Percentiles rank a stretch among this genome's conserved stretches.
Conservation (phyloP, 2,329 filamentous ascomycete species). For the Xylariomycetidae sp. region DNA sequence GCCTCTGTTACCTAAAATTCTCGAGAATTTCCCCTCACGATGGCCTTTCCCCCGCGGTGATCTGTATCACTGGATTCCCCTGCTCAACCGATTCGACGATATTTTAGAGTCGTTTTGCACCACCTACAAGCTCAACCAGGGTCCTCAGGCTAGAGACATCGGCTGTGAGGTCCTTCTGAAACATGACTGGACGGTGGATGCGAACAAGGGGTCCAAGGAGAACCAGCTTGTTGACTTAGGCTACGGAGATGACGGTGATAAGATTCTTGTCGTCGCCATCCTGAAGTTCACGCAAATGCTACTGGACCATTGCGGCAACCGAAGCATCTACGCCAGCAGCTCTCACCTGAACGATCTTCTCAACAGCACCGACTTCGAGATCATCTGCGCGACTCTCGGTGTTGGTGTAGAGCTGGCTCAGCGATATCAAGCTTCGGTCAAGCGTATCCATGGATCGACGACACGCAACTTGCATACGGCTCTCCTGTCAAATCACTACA, state of each 20-base stretch:
- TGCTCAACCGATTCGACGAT: constrained; percentile 88
- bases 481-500: constrained; percentile 80
- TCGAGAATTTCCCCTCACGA: constrained; percentile 75
- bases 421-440: constrained; percentile 85
- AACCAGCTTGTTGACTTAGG: constrained; percentile 53
- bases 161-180: constrained; percentile 59
- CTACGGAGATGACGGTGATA: constrained; percentile 72
- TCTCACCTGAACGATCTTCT: constrained; percentile 82
- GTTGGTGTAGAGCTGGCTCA: constrained; percentile 84
- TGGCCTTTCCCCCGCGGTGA: constrained; percentile 97
- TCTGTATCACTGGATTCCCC: constrained; percentile 95
- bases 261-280: constrained; percentile 71
- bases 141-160: constrained; percentile 77
- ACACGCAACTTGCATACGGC: constrained; percentile 64
- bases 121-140: constrained; percentile 73
- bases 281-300: constrained; percentile 83
- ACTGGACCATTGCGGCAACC: constrained; percentile 91
- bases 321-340: constrained; percentile 94
- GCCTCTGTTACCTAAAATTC: constrained; percentile 69
- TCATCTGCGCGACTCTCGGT: constrained; percentile 74
- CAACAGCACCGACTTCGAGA: constrained; percentile 75
- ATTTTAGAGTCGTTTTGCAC: constrained; percentile 78
- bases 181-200: constrained; percentile 47
- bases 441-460: constrained; percentile 60
- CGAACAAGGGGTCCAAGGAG: constrained; percentile 45